Conservation (phyloP, 352 stramenopile genomes). For the Globisporangium yorkense region DNA sequence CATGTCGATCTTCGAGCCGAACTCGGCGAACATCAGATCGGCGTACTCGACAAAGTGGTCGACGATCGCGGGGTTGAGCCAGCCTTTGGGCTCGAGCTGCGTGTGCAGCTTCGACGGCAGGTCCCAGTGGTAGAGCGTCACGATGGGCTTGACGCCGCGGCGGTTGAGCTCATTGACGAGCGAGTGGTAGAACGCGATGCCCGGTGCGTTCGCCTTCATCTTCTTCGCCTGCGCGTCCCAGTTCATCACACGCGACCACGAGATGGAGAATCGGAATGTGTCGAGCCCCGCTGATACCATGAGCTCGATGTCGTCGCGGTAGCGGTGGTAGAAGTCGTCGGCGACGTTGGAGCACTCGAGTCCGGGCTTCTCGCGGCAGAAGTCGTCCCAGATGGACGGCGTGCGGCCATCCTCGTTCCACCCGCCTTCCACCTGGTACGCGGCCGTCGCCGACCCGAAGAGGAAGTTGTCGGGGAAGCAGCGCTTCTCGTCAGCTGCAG, state of each 20-base stretch:
- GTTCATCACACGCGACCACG: constrained; percentile 88
- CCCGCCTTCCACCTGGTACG: constrained; percentile 93
- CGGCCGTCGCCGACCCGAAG: constrained; percentile 85
- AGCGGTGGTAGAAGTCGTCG: constrained; percentile 84
- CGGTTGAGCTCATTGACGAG: constrained; percentile 76
- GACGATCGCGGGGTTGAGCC: constrained; percentile 49
- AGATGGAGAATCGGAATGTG: constrained; percentile 88
- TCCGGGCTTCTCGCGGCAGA: constrained; percentile 44
- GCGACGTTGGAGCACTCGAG: constrained; percentile 65
- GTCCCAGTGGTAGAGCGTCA: constrained; percentile 96
- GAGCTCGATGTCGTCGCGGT: constrained; percentile 70
- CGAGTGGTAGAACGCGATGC: constrained; percentile 87
- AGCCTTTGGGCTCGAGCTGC: constrained; percentile 59
- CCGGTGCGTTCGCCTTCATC: constrained; percentile 60
- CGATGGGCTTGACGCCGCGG: constrained; percentile 73
- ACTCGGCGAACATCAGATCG: constrained; percentile 85
- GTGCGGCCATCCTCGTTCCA: constrained; percentile 74
- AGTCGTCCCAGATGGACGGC: constrained; percentile 92
- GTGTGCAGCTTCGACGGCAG: constrained; percentile 85
- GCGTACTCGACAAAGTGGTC: constrained; percentile 87
- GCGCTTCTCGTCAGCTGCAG: constrained; percentile 11
- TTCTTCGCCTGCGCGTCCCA: constrained; percentile 34
- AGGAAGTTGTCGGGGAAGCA: constrained; percentile 76
- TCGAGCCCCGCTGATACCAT: constrained; percentile 50
- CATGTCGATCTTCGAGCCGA: constrained; percentile 88